These are phyloP conservation scores for Spongospora subterranea DNA, from an alignment of 208 protist genomes.

Conservation along the genomic window DNA sequence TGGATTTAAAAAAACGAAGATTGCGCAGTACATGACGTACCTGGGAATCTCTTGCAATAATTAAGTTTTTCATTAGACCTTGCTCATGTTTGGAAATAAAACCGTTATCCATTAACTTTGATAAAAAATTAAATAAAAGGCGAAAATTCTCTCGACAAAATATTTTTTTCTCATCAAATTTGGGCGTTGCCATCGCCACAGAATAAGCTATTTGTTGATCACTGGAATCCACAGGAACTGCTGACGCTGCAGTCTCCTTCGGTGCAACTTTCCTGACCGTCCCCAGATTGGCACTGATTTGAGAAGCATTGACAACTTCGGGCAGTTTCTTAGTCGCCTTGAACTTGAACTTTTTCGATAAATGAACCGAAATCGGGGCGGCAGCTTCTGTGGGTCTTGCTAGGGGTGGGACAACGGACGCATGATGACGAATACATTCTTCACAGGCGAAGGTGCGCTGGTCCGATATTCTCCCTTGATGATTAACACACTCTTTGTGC, in stretches of 20 bases:
- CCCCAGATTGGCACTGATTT: background rate
- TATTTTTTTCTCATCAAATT: background rate
- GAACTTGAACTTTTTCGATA: constrained; percentile 18
- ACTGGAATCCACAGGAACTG: background rate
- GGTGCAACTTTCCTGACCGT: background rate
- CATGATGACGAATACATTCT: background rate
- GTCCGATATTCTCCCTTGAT: background rate
- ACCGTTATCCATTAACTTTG: constrained; percentile 19
- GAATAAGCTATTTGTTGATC: background rate
- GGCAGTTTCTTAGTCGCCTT: background rate
- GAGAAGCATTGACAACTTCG: background rate
- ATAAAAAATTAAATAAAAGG: constrained; percentile 51
- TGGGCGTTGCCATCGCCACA: background rate
- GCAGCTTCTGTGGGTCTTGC: background rate
- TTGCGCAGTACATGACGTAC: background rate
- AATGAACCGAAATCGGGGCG: background rate
- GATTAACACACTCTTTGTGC: background rate
- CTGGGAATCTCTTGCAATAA: constrained; percentile 19
- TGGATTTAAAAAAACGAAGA: background rate
- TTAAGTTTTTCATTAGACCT: constrained; percentile 50
- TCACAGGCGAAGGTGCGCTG: background rate
- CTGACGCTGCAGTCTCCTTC: background rate
- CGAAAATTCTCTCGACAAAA: constrained; percentile 36
- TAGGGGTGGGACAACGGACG: background rate
- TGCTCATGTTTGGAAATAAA: constrained; percentile 54